Percentiles rank a stretch among this genome's conserved stretches.
Conservation (phyloP, 2,329 filamentous ascomycete species). For the Tothia fuscella region DNA sequence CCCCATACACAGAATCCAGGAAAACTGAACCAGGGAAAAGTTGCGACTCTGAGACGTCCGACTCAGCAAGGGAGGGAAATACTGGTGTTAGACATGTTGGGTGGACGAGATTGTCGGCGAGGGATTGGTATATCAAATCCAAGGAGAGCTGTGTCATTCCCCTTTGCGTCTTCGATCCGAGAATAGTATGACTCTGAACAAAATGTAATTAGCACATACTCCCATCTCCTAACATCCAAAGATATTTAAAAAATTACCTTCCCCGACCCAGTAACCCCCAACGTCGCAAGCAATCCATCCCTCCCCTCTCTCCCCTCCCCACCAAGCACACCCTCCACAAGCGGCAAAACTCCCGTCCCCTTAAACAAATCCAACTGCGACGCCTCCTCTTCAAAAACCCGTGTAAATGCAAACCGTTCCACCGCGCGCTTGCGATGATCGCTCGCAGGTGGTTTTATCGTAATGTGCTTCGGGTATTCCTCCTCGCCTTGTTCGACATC, state of each 20-base stretch:
- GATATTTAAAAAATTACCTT: constrained; percentile 61
- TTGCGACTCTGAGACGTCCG: constrained; percentile 71
- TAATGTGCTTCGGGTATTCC: constrained; percentile 36
- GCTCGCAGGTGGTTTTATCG: constrained; percentile 53
- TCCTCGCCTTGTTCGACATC: constrained; percentile 49
- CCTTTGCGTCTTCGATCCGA: constrained; percentile 75
- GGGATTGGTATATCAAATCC: constrained; percentile 76
- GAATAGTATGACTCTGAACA: constrained; percentile 79
- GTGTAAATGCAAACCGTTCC: constrained; percentile 89
- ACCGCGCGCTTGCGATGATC: constrained; percentile 76
- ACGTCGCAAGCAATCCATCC: constrained; percentile 79
- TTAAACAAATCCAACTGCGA: constrained; percentile 80
- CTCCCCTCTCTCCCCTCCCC: constrained; percentile 62
- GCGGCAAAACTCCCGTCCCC: constrained; percentile 58
- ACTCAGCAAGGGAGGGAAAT: constrained; percentile 61
- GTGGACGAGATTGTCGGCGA: constrained; percentile 60
- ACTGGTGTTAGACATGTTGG: constrained; percentile 42
- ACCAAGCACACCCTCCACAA: constrained; percentile 73
- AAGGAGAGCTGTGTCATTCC: constrained; percentile 86
- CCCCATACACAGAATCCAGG: constrained; percentile 66
- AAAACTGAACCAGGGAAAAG: constrained; percentile 64
- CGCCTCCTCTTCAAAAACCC: constrained; percentile 79
- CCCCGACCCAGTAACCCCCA: constrained; percentile 90
- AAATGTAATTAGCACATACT: constrained; percentile 11
- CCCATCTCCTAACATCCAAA: no score